Conservation (phyloP, 208 protist species). For the Trypanosoma grayi region DNA sequence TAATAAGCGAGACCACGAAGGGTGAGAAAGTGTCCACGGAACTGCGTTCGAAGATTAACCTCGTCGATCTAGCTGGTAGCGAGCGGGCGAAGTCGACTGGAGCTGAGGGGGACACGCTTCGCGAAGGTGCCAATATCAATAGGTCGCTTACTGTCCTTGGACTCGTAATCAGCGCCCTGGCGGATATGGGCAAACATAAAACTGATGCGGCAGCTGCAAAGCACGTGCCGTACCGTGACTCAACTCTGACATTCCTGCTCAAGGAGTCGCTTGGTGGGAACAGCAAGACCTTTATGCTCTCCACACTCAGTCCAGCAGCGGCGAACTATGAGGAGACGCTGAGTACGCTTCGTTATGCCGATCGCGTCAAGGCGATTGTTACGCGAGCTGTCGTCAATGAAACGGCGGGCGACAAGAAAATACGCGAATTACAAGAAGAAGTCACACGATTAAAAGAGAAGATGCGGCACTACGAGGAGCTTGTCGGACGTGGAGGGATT, state of each 20-base stretch:
- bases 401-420: constrained; percentile 75
- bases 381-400: constrained; percentile 89
- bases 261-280: constrained; percentile 91
- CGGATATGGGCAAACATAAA: constrained; percentile 37
- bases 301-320: constrained; percentile 76
- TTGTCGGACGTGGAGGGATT: constrained; percentile 12
- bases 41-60: constrained; percentile 73
- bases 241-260: constrained; percentile 83
- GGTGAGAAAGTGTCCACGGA: constrained; percentile 37
- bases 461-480: constrained; percentile 47
- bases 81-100: constrained; percentile 85
- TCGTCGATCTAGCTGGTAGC: constrained; percentile 94
- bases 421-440: constrained; percentile 85
- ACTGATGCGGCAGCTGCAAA: neutral
- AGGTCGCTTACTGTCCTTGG: constrained; percentile 86
- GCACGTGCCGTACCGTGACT: constrained; percentile 86
- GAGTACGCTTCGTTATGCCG: constrained; percentile 90
- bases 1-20: constrained; percentile 23
- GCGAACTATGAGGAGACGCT: constrained; percentile 86
- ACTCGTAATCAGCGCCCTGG: constrained; percentile 89
- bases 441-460: constrained; percentile 59
- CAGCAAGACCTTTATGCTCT: constrained; percentile 92
- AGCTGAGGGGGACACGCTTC: constrained; percentile 68
- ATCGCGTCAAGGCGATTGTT: constrained; percentile 90
- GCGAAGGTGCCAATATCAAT: constrained; percentile 91